Conservation (phyloP, 345 rosid genomes). For the Camelina laxa region DNA sequence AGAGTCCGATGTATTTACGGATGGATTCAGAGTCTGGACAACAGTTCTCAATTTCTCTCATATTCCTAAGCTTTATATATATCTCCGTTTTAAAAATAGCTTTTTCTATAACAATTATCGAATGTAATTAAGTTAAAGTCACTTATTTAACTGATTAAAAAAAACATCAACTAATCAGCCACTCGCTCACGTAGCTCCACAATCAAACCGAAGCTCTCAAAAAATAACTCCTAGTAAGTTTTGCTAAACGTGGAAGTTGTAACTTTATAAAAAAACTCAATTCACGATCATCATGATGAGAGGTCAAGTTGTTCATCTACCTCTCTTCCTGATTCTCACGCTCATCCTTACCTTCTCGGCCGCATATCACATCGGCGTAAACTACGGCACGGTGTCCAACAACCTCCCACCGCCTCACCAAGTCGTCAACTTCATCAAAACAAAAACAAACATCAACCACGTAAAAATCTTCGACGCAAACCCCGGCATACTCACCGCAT, state of each 20-base stretch:
- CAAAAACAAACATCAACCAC: constrained; percentile 67
- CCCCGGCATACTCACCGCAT: constrained; percentile 70
- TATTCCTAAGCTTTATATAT: too few species aligned
- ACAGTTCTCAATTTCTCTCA: too few species aligned
- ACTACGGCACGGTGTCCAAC: constrained; percentile 83
- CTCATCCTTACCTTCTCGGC: constrained; percentile 18
- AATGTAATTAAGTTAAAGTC: too few species aligned
- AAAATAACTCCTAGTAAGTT: neutral
- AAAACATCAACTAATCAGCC: neutral
- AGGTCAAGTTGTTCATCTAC: neutral
- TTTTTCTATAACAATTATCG: too few species aligned
- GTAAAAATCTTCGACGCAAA: constrained; percentile 82
- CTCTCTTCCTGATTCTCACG: constrained; percentile 30
- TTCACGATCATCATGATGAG: constrained; percentile 33
- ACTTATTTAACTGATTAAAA: too few species aligned
- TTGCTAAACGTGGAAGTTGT: neutral
- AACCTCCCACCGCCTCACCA: constrained; percentile 76
- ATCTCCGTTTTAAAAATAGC: too few species aligned
- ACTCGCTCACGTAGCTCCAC: neutral
- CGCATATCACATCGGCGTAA: constrained; percentile 65
- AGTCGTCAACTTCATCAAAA: constrained; percentile 70
- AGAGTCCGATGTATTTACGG: too few species aligned
- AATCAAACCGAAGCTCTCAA: neutral
- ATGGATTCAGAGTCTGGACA: too few species aligned
- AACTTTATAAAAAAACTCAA: neutral